These are phyloP conservation scores for Leptomonas seymouri DNA, from an alignment of 208 protist species.

Conservation along the genomic window DNA sequence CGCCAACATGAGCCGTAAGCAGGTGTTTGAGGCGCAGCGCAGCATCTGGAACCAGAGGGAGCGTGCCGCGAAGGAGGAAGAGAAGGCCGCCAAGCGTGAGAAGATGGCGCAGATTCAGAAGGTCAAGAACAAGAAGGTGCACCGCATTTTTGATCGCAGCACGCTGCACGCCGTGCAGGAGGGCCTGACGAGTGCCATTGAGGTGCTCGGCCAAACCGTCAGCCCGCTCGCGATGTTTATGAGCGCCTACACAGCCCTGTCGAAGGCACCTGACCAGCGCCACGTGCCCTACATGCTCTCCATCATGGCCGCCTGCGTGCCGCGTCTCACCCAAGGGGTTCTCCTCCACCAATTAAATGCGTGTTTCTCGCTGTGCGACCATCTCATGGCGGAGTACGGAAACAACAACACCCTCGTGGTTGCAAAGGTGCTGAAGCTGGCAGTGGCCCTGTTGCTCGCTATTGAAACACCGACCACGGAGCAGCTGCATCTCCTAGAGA, in stretches of 20 bases:
- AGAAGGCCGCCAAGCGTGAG: constrained; percentile 43
- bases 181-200: constrained; percentile 71
- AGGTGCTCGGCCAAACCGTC: constrained; percentile 59
- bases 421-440: constrained; percentile 77
- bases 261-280: constrained; percentile 64
- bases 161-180: constrained; percentile 74
- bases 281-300: constrained; percentile 84
- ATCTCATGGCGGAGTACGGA: constrained; percentile 75
- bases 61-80: constrained; percentile 48
- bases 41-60: constrained; percentile 57
- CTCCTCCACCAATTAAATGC: constrained; percentile 53
- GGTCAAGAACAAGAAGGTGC: constrained; percentile 71
- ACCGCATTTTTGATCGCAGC: constrained; percentile 72
- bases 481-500: constrained; percentile 43
- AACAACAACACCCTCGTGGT: constrained; percentile 60
- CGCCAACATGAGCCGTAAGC: constrained; percentile 79
- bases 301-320: constrained; percentile 76
- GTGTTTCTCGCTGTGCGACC: constrained; percentile 60
- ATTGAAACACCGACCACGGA: constrained; percentile 60
- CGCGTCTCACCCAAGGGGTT: constrained; percentile 70
- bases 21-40: constrained; percentile 66
- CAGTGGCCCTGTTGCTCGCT: constrained; percentile 62
- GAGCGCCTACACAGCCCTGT: constrained; percentile 68
- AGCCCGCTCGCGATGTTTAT: constrained; percentile 84
- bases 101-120: constrained; percentile 56